A percentile compares a stretch with the other conserved stretches of the same genome.
Conservation (phyloP, 2,329 filamentous ascomycete species). For the Cytospora paraplurivora region DNA sequence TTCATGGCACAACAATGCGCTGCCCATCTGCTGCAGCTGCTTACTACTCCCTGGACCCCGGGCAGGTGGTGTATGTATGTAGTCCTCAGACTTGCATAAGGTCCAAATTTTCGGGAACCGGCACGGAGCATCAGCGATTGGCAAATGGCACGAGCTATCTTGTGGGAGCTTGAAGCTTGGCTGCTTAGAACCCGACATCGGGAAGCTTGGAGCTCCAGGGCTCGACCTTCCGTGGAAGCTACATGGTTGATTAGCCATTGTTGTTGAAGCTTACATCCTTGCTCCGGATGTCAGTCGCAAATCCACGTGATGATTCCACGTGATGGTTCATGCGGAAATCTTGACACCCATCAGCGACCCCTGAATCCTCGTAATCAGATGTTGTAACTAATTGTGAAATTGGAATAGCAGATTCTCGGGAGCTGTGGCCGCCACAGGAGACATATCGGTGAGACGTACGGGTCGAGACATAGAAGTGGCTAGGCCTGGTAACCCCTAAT, state of each 20-base stretch:
- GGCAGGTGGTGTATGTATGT: too few species aligned
- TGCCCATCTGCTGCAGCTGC: too few species aligned
- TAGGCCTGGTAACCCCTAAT: too few species aligned
- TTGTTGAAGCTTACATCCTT: constrained; percentile 21
- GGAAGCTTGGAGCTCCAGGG: constrained; percentile 11
- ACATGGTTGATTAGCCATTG: background rate
- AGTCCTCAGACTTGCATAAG: too few species aligned
- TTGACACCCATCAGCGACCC: constrained; percentile 7
- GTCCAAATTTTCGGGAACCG: background rate
- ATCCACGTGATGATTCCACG: background rate
- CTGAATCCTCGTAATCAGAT: background rate
- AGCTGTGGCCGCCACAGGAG: background rate
- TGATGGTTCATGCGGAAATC: background rate
- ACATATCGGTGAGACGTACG: background rate
- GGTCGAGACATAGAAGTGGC: too few species aligned
- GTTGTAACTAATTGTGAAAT: background rate
- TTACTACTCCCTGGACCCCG: too few species aligned
- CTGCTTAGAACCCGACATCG: background rate
- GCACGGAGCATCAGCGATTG: background rate
- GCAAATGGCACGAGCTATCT: background rate
- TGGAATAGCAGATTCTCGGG: background rate
- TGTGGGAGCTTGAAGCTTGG: background rate
- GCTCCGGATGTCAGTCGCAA: constrained; percentile 2
- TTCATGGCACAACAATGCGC: too few species aligned
- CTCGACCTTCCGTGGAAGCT: constrained; percentile 16